Conservation (phyloP, 306 rosid species). For the Prinsepia uniflora region DNA sequence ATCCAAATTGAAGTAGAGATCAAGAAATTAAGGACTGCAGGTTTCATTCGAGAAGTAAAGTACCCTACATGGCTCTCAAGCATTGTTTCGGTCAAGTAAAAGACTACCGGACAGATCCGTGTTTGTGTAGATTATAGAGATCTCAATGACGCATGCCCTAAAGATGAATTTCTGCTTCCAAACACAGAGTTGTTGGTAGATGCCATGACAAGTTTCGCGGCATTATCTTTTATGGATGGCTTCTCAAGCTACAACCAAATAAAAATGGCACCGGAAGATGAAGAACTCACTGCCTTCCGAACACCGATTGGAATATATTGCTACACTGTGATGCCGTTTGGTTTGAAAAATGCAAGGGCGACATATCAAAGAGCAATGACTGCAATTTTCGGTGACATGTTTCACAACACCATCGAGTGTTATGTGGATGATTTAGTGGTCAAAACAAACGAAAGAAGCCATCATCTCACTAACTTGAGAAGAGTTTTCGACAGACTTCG, state of each 20-base stretch:
- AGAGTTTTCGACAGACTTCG: neutral
- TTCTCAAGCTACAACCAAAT: neutral
- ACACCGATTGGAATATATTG: neutral
- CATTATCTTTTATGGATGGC: neutral
- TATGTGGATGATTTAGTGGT: neutral
- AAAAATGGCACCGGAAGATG: neutral
- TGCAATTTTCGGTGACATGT: neutral
- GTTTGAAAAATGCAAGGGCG: neutral
- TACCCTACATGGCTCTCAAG: neutral
- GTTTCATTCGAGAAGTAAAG: neutral
- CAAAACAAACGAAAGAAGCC: neutral
- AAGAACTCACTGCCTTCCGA: rapidly evolving
- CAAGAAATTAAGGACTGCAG: neutral
- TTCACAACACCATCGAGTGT: neutral
- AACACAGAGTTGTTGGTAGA: neutral
- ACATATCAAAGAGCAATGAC: neutral
- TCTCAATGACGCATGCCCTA: neutral
- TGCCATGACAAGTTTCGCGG: rapidly evolving
- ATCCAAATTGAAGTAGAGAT: neutral
- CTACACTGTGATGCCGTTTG: neutral
- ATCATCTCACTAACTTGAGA: neutral
- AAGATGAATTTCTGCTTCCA: neutral
- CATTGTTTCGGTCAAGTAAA: neutral
- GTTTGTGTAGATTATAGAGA: neutral
- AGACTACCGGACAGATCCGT: neutral